These are phyloP conservation scores for Colletotrichum falcatum DNA, from an alignment of 2,329 filamentous ascomycete species.

Conservation along the genomic window DNA sequence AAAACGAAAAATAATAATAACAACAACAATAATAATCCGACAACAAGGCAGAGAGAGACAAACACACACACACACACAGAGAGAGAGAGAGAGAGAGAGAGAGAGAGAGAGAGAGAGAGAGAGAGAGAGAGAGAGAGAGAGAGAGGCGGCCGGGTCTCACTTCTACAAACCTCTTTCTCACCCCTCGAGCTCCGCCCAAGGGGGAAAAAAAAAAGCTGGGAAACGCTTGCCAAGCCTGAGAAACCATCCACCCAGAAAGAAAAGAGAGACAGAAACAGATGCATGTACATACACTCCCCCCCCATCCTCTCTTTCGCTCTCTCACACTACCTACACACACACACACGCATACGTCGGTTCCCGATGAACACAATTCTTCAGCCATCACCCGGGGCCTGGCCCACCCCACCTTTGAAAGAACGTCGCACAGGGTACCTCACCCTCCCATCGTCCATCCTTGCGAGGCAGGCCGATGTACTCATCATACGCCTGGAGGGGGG, in stretches of 20 bases:
- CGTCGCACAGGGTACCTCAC: conserved; percentile 28
- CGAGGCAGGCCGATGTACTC: conserved; percentile 18
- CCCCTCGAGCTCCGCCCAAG: background rate
- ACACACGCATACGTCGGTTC: conserved; percentile 24
- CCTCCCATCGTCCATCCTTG: conserved; percentile 34
- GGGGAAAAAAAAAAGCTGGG: background rate
- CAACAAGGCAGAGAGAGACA: background rate
- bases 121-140: too few species aligned
- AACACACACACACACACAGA: too few species aligned
- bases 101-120: too few species aligned
- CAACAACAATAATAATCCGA: background rate
- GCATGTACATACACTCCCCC: conserved; percentile 19
- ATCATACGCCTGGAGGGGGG: conserved; percentile 13
- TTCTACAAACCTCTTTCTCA: background rate
- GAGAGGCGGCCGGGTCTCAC: background rate
- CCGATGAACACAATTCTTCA: conserved; percentile 40
- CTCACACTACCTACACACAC: background rate
- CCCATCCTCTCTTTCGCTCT: background rate
- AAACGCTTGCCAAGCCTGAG: conserved; percentile 3
- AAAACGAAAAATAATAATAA: conserved; percentile 6
- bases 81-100: too few species aligned
- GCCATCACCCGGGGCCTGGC: conserved; percentile 32
- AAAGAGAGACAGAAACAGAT: conserved; percentile 11
- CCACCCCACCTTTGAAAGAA: conserved; percentile 31
- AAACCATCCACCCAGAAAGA: conserved; percentile 15